Evolutionary conservation across 192 early-diverging fungal genomes (phyloP), one percentile per base, ranked within the genome.

Genomic region (Geosiphon pyriformis): DNA sequence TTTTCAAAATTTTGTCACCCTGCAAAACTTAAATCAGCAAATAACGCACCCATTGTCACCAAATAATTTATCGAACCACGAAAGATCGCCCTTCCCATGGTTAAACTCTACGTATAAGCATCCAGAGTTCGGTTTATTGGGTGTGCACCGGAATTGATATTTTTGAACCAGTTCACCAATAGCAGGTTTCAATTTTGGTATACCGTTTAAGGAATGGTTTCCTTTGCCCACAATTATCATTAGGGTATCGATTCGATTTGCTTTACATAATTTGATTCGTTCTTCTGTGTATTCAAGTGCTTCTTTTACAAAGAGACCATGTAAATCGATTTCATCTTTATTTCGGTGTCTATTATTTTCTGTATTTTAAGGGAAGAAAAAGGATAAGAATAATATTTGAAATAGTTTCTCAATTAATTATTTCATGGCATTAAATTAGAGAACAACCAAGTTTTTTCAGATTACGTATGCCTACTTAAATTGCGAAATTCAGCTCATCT

Each of bases 151-250:
- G 32, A 89, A 57, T 2, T 78, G 53, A 32, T 83, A 81, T 50
- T 80, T 77, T 27, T 74, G 66, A n/a, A 85, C 70, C 18, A 88
- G 63, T 25, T 81, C 76, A 3, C 70, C 70, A 34, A 90, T 79
- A 18, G 85, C 85, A 7, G 89, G 89, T 65, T 86, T 88, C 30
- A 90, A 74, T 65, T 85, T 90, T 20, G 86, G 76, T 30, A 89
- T 69, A 4, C 80, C 69, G 42, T 73, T 71, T 20, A 71, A 27
- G 31, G 79, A 82, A 56, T 88, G 85, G 11, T 78, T 74, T 0
- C 89, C 89, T 63, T 72, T 69, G 30, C 89, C 89, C 15, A 86
- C 85, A 70, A 90, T 89, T 17, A 90, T 83, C 1, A 65, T 69
- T 53, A 88, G 65, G 32, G 76, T 33, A 33, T 73, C 65, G 30